These are phyloP conservation scores for Phytophthora fragariaefolia DNA, from an alignment of 352 stramenopile species.

Conservation along the genomic window DNA sequence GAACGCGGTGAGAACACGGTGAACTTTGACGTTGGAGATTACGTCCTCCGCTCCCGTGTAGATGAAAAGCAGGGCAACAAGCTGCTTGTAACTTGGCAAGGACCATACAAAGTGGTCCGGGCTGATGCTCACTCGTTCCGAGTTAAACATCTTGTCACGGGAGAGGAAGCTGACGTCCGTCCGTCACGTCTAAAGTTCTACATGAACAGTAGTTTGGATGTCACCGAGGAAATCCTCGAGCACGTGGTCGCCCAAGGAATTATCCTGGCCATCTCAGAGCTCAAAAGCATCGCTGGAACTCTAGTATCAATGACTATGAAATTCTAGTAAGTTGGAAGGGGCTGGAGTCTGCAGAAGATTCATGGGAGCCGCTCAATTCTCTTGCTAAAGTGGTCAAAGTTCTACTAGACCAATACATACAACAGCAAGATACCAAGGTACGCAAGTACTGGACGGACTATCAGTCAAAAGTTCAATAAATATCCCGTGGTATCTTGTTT, in stretches of 20 bases:
- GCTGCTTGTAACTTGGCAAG: constrained; percentile 11
- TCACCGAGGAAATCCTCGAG: constrained; percentile 5
- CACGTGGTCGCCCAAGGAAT: constrained; percentile 12
- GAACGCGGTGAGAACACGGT: constrained; percentile 7
- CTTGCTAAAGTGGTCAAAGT: not conserved
- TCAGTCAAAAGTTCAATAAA: not conserved
- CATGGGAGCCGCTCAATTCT: not conserved
- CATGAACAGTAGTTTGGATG: constrained; percentile 3
- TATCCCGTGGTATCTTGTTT: not conserved
- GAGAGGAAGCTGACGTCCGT: constrained; percentile 8
- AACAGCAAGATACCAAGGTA: not conserved
- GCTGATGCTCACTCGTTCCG: constrained; percentile 12
- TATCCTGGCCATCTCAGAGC: not conserved
- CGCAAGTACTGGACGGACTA: not conserved
- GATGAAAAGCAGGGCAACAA: too few relatives aligned
- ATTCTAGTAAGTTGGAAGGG: constrained; percentile 10
- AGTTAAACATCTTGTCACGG: constrained; percentile 16
- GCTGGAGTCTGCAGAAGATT: constrained; percentile 7
- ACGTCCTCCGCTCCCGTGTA: constrained; percentile 8
- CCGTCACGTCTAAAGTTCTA: constrained; percentile 15
- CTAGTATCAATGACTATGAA: constrained; percentile 12
- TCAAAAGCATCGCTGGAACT: constrained; percentile 14
- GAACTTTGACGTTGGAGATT: constrained; percentile 15
- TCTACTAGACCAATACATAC: not conserved
- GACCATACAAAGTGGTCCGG: constrained; percentile 6